Conservation (phyloP, 148 eudicot species). For the Simmondsia chinensis region DNA sequence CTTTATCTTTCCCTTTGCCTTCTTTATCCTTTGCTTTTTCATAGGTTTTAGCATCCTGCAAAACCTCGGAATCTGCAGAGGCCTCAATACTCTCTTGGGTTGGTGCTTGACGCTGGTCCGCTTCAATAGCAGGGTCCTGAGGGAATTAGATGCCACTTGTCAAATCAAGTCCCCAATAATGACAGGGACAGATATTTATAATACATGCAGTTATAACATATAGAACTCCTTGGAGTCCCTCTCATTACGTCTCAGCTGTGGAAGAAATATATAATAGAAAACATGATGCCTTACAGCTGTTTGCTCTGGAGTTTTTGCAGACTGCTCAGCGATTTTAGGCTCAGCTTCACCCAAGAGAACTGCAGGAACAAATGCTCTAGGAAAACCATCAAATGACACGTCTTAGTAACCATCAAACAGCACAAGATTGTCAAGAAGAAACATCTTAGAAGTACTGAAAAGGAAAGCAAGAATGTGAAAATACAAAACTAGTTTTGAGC, state of each 20-base stretch:
- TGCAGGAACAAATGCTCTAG: slow-evolving; percentile 98
- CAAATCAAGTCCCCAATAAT: neutral
- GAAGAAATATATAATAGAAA: neutral
- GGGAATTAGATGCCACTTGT: too few species aligned
- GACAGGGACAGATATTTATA: neutral
- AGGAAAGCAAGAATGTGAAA: too few species aligned
- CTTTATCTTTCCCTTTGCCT: slow-evolving; percentile 67
- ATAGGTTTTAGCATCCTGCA: slow-evolving; percentile 42
- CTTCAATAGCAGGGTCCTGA: slow-evolving; percentile 60
- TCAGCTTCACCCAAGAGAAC: slow-evolving; percentile 89
- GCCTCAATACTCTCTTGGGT: slow-evolving; percentile 41
- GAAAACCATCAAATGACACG: too few species aligned
- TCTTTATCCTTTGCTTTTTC: slow-evolving; percentile 43
- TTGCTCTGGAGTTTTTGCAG: slow-evolving; percentile 62
- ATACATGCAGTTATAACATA: too few species aligned
- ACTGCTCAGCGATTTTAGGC: slow-evolving; percentile 64
- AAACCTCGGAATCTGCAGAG: slow-evolving; percentile 40
- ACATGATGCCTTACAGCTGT: slow-evolving; percentile 39
- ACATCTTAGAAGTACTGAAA: neutral
- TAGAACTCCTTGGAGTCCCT: too few species aligned
- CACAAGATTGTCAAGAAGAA: too few species aligned
- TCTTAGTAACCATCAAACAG: too few species aligned
- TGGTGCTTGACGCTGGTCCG: slow-evolving; percentile 49
- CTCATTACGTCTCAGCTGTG: too few species aligned
- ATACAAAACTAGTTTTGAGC: too few species aligned